These are phyloP conservation scores for Lactuca sativa DNA, from an alignment of 129 eudicot genomes.

Conservation along the genomic window DNA sequence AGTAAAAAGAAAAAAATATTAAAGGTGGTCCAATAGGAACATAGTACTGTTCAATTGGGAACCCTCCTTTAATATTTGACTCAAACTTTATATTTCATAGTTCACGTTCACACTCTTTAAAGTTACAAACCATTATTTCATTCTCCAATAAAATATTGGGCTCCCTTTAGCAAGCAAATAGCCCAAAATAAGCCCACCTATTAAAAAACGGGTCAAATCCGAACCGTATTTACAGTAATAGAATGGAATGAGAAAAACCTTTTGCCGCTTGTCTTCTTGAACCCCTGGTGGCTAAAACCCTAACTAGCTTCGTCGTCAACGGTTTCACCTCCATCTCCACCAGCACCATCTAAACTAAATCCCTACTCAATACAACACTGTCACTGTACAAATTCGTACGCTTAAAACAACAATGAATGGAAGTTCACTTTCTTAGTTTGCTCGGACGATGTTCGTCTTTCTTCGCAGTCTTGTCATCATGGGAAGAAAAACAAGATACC, in stretches of 20 bases:
- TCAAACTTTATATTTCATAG: too few relatives aligned
- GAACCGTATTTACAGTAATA: conserved; percentile 21
- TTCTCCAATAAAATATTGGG: neutral
- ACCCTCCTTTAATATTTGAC: too few relatives aligned
- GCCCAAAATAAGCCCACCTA: conserved; percentile 11
- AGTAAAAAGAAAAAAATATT: too few relatives aligned
- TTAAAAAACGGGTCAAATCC: conserved; percentile 22
- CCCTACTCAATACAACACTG: conserved; percentile 6
- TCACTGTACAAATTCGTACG: conserved; percentile 6
- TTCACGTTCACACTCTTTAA: too few relatives aligned
- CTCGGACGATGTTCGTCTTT: conserved; percentile 57
- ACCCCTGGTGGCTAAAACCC: conserved; percentile 48
- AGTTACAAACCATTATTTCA: too few relatives aligned
- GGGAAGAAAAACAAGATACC: conserved; percentile 47
- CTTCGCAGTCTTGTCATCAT: conserved; percentile 48
- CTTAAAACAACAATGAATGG: conserved; percentile 29
- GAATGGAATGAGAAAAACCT: conserved; percentile 13
- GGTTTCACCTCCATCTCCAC: neutral
- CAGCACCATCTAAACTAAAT: conserved; percentile 15
- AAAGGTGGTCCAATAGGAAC: too few relatives aligned
- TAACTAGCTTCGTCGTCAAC: conserved; percentile 20
- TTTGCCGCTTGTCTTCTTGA: conserved; percentile 51
- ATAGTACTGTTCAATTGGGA: too few relatives aligned
- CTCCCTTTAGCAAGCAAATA: neutral
- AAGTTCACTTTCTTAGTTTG: conserved; percentile 20